A percentile compares a stretch with the other conserved stretches of the same genome.
phyloP scores from a whole-genome alignment of 164 flowering plant genomes.

The Aristolochia contorta region DNA sequence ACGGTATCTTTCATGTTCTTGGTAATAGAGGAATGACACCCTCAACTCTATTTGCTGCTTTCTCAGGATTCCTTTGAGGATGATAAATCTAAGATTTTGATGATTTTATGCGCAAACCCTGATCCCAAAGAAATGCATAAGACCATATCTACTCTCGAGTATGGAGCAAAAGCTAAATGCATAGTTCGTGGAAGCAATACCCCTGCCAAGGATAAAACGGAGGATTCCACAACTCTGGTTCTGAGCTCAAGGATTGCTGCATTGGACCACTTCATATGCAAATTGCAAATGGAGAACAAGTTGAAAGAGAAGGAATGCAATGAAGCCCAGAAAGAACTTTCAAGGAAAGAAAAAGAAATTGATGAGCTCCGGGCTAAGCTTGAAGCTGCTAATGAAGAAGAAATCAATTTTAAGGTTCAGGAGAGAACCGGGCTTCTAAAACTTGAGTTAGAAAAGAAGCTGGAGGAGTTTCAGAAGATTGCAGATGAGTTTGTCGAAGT shows the following conservation, averaged over 20 bases:
- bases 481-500: conserved; percentile 62
- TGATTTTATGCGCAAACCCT: conserved; percentile 94
- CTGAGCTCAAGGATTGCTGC: conserved; percentile 81
- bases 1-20: conserved; percentile 1
- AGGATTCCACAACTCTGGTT: conserved; percentile 57
- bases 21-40: too few species aligned
- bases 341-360: conserved; percentile 79
- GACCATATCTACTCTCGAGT: conserved; percentile 88
- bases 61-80: conserved; percentile 93
- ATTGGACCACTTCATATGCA: conserved; percentile 81
- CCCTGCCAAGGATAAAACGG: conserved; percentile 59
- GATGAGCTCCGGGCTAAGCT: conserved; percentile 50
- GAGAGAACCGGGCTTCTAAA: conserved; percentile 51
- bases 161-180: conserved; percentile 99
- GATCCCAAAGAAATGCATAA: conserved; percentile 92
- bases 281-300: conserved; percentile 83
- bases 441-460: conserved; percentile 54
- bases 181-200: conserved; percentile 87
- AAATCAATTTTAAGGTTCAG: conserved; percentile 60
- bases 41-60: neutral
- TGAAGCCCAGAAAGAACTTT: conserved; percentile 58
- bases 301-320: conserved; percentile 63
- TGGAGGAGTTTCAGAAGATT: conserved; percentile 66
- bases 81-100: conserved; percentile 83
- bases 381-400: conserved; percentile 47